Evolutionary conservation across 2,329 filamentous ascomycete species (phyloP).

Genomic region (Nannizziopsis barbatae): DNA sequence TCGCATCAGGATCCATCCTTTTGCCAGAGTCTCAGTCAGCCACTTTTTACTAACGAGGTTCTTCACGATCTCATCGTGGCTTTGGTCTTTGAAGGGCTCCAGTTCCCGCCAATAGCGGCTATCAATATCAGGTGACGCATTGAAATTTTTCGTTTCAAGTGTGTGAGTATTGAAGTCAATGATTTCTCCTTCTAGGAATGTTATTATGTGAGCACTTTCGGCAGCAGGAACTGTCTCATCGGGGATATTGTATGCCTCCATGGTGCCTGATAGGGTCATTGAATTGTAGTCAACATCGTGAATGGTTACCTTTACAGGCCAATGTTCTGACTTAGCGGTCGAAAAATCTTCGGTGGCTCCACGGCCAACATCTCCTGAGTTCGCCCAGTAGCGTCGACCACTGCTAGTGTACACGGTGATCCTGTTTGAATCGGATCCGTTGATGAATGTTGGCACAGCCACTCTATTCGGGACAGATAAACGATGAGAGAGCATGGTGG

Average conservation of each 20-base stretch:
- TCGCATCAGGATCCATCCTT: slow-evolving; percentile 41
- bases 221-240: slow-evolving; percentile 35
- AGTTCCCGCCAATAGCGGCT: slow-evolving; percentile 40
- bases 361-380: slow-evolving; percentile 18
- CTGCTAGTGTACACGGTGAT: slow-evolving; percentile 30
- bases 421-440: slow-evolving; percentile 25
- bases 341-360: slow-evolving; percentile 9
- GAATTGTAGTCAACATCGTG: slow-evolving; percentile 49
- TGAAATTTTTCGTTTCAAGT: slow-evolving; percentile 39
- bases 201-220: slow-evolving; percentile 39
- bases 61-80: slow-evolving; percentile 35
- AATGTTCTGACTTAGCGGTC: slow-evolving; percentile 43
- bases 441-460: slow-evolving; percentile 27
- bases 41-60: slow-evolving; percentile 37
- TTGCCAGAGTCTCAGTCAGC: slow-evolving; percentile 32
- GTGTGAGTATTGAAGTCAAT: slow-evolving; percentile 49
- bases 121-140: slow-evolving; percentile 37
- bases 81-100: slow-evolving; percentile 37
- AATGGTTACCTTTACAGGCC: slow-evolving; percentile 57
- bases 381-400: slow-evolving; percentile 29
- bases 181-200: slow-evolving; percentile 56
- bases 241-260: slow-evolving; percentile 60
- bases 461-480: slow-evolving; percentile 20
- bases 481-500: slow-evolving; percentile 24
- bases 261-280: slow-evolving; percentile 55